Evolutionary conservation across 331 rosid species (phyloP), one percentile per base, ranked within the genome.

Genomic region (Malus hybrid): DNA sequence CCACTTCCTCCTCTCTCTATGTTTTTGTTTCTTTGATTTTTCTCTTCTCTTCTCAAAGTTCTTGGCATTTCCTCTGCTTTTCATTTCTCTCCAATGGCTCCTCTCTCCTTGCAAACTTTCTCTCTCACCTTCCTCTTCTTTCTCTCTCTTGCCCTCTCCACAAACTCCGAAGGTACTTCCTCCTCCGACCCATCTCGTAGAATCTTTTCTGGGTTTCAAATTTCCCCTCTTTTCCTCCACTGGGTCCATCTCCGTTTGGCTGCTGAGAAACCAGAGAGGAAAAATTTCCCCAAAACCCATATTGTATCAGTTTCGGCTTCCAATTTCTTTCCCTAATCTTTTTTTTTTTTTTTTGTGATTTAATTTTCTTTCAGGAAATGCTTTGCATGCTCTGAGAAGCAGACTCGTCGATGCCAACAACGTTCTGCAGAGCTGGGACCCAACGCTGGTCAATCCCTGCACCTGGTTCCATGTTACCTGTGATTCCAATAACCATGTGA

Each of bases 401-500:
- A 90, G 88, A 67, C 78, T 94, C 42, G 77, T 82, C 66, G 97
- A 94, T 81, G 91, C 92, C 76, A 90, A 89, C 80, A 90, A 92
- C 64, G 89, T 90, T 68, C 83, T 94, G 24, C 97, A 92, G 82
- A 94, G 96, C 81, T 94, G 99, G 99, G 99, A 94, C 92, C 99
- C 99, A 55, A 94, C 99, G 15, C 85, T 94, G 85, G 99, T 94
- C 76, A 88, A 94, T 87, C 96, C 99, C 15, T 94, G 99, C 86
- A 94, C 98, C 73, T 94, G 98, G 98, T 94, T 94, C 78, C 98
- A 94, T 80, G 90, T 94, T 82, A 81, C 90, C 66, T 94, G 99
- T 67, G 90, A 94, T 80, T 80, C 89, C 80, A 80, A 80, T 75
- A 84, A 72, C 84, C 99, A 81, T 74, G 97, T 94, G 42, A 83